Evolutionary conservation across 257 asterid species (phyloP).

Genomic region (Rubia yunnanensis): DNA sequence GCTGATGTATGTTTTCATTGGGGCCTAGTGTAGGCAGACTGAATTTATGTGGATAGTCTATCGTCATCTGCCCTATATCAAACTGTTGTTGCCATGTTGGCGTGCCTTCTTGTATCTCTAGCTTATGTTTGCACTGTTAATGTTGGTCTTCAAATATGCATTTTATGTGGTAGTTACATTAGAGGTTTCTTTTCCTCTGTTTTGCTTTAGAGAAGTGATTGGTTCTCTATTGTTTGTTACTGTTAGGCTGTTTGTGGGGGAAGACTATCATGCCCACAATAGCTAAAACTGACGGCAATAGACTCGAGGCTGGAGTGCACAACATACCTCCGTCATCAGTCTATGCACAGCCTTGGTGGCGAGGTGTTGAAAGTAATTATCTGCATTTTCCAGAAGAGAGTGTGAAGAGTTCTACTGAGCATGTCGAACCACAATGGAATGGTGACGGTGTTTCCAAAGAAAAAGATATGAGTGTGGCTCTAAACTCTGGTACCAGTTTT

Average conservation of each 20-base stretch:
- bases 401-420: slow-evolving; percentile 22
- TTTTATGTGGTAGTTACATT: neutral
- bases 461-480: slow-evolving; percentile 24
- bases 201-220: slow-evolving; percentile 6
- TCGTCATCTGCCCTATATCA: no score
- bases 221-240: slow-evolving; percentile 21
- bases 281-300: slow-evolving; percentile 36
- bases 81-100: no score
- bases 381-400: slow-evolving; percentile 34
- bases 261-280: slow-evolving; percentile 62
- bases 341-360: slow-evolving; percentile 71
- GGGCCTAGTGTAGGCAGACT: no score
- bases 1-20: no score
- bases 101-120: neutral
- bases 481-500: slow-evolving; percentile 37
- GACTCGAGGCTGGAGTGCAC: slow-evolving; percentile 35
- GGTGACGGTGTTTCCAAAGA: slow-evolving; percentile 29
- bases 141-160: neutral
- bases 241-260: slow-evolving; percentile 19
- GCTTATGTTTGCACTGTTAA: neutral
- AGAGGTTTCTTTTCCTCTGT: neutral
- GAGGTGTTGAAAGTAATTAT: slow-evolving; percentile 40
- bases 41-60: no score
- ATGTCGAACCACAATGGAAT: slow-evolving; percentile 23
- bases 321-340: slow-evolving; percentile 31